Conservation (phyloP, 805 yeast species). For the Candida multigemmis region DNA sequence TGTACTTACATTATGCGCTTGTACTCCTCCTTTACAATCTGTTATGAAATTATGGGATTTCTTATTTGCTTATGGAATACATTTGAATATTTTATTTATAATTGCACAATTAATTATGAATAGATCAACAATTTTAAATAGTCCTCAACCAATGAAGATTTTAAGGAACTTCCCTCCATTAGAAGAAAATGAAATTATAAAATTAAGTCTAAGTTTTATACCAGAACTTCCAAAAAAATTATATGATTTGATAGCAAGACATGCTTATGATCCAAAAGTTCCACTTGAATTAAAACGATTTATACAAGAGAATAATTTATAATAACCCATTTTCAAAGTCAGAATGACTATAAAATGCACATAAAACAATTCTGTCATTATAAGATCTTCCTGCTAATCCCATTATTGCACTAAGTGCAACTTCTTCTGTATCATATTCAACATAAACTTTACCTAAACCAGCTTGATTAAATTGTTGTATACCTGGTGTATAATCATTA, state of each 20-base stretch:
- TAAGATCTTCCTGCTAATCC: slow-evolving; percentile 58
- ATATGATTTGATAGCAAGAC: slow-evolving; percentile 55
- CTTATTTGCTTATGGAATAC: slow-evolving; percentile 83
- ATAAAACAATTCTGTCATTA: slow-evolving; percentile 60
- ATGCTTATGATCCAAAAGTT: slow-evolving; percentile 45
- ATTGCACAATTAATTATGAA: slow-evolving; percentile 75
- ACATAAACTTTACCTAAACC: slow-evolving; percentile 70
- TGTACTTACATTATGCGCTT: slow-evolving; percentile 75
- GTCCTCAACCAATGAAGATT: slow-evolving; percentile 65
- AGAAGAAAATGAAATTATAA: slow-evolving; percentile 66
- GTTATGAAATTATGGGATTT: slow-evolving; percentile 83
- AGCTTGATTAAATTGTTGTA: slow-evolving; percentile 30
- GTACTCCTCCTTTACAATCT: slow-evolving; percentile 76
- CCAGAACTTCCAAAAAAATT: slow-evolving; percentile 62
- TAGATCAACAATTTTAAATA: slow-evolving; percentile 50
- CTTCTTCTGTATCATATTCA: slow-evolving; percentile 44
- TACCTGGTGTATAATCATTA: slow-evolving; percentile 35
- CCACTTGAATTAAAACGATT: slow-evolving; percentile 22
- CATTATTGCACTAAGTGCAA: slow-evolving; percentile 48
- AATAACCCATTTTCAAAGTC: slow-evolving; percentile 43
- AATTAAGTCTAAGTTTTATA: slow-evolving; percentile 70
- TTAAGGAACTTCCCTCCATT: slow-evolving; percentile 65
- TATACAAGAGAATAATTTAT: slow-evolving; percentile 7
- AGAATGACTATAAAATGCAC: slow-evolving; percentile 49
- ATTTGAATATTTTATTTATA: slow-evolving; percentile 74